A percentile compares a stretch with the other conserved stretches of the same genome.
Conservation (phyloP, 768 basidiomycete species). For the Amanita inopinata region DNA sequence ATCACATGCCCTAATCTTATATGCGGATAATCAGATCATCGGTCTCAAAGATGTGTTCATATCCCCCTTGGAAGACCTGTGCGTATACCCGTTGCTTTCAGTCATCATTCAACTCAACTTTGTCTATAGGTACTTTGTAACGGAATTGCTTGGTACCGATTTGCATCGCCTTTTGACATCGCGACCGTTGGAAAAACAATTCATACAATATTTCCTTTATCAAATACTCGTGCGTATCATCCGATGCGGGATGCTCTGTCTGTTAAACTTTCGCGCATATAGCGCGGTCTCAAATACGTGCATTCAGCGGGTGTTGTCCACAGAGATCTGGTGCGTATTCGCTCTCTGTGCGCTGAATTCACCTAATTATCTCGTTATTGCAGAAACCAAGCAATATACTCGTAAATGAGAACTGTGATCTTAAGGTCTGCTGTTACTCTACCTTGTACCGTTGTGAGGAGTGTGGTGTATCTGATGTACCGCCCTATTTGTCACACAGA, state of each 20-base stretch:
- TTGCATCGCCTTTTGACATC: conserved; percentile 95
- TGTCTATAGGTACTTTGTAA: conserved; percentile 84
- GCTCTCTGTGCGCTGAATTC: conserved; percentile 1
- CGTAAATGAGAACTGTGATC: conserved; percentile 98
- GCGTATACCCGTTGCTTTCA: conserved; percentile 18
- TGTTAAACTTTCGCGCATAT: conserved; percentile 6
- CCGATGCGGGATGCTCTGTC: background rate
- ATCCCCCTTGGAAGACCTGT: conserved; percentile 98
- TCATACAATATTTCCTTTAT: conserved; percentile 99
- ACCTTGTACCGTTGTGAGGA: background rate
- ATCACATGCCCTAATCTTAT: conserved; percentile 2
- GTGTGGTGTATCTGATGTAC: conserved; percentile 2
- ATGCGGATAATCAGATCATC: conserved; percentile 63
- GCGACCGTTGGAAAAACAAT: conserved; percentile 96
- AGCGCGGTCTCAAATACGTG: conserved; percentile 98
- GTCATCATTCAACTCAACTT: conserved; percentile 4
- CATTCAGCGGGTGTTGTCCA: conserved; percentile 99
- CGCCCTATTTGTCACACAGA: conserved; percentile 35
- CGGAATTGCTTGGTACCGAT: conserved; percentile 96
- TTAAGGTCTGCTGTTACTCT: conserved; percentile 53
- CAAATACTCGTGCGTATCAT: conserved; percentile 78
- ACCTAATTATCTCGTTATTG: conserved; percentile 7
- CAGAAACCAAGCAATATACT: conserved; percentile 99
- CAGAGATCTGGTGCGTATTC: conserved; percentile 70
- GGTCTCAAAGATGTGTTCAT: conserved; percentile 98